These are phyloP conservation scores for Dictyostelium purpureum DNA, from an alignment of 78 protist species.

Conservation along the genomic window DNA sequence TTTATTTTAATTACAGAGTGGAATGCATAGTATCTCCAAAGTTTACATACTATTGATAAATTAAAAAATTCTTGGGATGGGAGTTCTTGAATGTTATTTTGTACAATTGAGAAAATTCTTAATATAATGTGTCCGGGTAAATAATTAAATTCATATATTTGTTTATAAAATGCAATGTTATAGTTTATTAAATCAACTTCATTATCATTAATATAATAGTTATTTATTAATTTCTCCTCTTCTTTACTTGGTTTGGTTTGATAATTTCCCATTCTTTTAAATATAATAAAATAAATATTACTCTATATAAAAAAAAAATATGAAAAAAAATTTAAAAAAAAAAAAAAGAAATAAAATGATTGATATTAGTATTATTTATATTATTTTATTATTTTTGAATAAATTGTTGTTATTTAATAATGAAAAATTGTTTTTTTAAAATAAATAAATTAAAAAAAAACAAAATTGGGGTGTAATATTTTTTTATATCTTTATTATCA, in stretches of 20 bases:
- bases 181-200: neutral
- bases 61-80: conserved; percentile 30
- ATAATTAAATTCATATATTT: neutral
- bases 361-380: no score
- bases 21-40: conserved; percentile 29
- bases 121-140: conserved; percentile 17
- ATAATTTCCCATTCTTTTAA: conserved; percentile 23
- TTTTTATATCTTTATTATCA: no score
- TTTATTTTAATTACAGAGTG: neutral
- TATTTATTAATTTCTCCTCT: neutral
- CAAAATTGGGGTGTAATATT: no score
- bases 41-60: conserved; percentile 30
- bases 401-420: no score
- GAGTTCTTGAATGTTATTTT: neutral
- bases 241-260: neutral
- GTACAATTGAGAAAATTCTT: conserved; percentile 2
- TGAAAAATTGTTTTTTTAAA: no score
- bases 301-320: no score
- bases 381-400: no score
- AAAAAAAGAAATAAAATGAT: no score
- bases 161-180: no score
- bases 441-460: no score
- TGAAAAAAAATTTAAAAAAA: no score
- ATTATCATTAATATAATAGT: neutral
- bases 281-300: neutral